phyloP scores from a whole-genome alignment of 2,329 filamentous ascomycete species.

The Thermothelomyces thermophilus region DNA sequence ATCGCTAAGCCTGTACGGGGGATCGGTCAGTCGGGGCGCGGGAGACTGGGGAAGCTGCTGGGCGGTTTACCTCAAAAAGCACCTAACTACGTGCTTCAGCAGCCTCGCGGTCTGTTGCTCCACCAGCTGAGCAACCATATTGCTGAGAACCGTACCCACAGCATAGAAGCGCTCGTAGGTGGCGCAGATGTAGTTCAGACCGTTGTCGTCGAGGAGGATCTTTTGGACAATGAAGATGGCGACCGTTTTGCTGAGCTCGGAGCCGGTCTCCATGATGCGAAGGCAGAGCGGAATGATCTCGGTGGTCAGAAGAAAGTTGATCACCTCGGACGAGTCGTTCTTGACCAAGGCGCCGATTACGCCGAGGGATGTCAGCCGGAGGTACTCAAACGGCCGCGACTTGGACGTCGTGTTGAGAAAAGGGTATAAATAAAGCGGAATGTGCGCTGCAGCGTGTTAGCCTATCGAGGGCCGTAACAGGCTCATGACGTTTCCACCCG shows the following conservation, averaged over 20 bases:
- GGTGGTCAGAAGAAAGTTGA: slow-evolving; percentile 96
- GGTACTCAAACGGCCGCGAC: slow-evolving; percentile 93
- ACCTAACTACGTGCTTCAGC: slow-evolving; percentile 94
- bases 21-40: background rate
- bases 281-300: slow-evolving; percentile 98
- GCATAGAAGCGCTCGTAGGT: slow-evolving; percentile 98
- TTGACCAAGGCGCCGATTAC: slow-evolving; percentile 97
- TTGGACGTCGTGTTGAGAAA: slow-evolving; percentile 99
- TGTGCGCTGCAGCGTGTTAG: slow-evolving; percentile 62
- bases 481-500: too few relatives aligned
- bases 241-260: slow-evolving; percentile 96
- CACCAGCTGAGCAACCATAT: slow-evolving; percentile 96
- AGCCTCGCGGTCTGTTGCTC: slow-evolving; percentile 95
- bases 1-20: slow-evolving; percentile 68
- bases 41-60: too few relatives aligned
- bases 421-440: slow-evolving; percentile 93
- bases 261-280: slow-evolving; percentile 98
- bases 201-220: slow-evolving; percentile 93
- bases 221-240: slow-evolving; percentile 99
- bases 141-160: slow-evolving; percentile 92
- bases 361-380: slow-evolving; percentile 88
- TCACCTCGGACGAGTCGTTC: slow-evolving; percentile 97
- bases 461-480: background rate
- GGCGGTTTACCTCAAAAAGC: slow-evolving; percentile 74
- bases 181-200: slow-evolving; percentile 95